Conservation (phyloP, 1,284 basidiomycete genomes). For the Malassezia brasiliensis region DNA sequence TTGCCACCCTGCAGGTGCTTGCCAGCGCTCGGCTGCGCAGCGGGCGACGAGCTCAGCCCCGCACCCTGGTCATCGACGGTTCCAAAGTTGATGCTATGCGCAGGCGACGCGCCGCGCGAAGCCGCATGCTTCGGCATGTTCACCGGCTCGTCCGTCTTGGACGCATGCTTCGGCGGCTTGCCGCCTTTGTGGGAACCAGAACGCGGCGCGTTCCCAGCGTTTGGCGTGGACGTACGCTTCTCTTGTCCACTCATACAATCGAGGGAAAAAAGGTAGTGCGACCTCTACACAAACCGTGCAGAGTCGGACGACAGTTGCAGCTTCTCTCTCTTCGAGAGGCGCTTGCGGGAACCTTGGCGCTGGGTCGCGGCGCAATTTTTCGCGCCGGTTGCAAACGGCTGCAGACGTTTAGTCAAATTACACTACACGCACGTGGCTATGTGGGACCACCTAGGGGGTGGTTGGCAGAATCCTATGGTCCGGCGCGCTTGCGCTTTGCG, state of each 20-base stretch:
- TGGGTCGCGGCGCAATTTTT: neutral
- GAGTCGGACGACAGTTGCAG: neutral
- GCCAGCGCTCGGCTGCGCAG: constrained; percentile 42
- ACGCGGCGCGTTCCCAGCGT: constrained; percentile 7
- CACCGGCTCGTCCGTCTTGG: constrained; percentile 18
- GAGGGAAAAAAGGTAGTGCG: neutral
- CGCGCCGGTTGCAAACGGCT: neutral
- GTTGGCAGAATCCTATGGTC: too few relatives aligned
- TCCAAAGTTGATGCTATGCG: constrained; percentile 49
- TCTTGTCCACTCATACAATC: constrained; percentile 15
- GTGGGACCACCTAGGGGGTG: neutral
- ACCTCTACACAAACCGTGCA: neutral
- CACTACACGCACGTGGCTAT: constrained; percentile 12
- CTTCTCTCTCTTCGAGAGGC: constrained; percentile 4
- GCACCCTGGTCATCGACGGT: constrained; percentile 49
- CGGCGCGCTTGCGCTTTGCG: constrained; percentile 11
- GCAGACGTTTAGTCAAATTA: neutral
- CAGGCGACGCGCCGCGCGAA: constrained; percentile 4
- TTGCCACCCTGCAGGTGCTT: constrained; percentile 41
- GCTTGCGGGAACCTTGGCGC: neutral
- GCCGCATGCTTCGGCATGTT: constrained; percentile 15
- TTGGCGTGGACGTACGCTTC: constrained; percentile 13
- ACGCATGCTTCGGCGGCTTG: constrained; percentile 17
- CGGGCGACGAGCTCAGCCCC: constrained; percentile 49
- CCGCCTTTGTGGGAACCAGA: constrained; percentile 14